Evolutionary conservation across 2,329 filamentous ascomycete species (phyloP).

Genomic region (Diplodia intermedia): DNA sequence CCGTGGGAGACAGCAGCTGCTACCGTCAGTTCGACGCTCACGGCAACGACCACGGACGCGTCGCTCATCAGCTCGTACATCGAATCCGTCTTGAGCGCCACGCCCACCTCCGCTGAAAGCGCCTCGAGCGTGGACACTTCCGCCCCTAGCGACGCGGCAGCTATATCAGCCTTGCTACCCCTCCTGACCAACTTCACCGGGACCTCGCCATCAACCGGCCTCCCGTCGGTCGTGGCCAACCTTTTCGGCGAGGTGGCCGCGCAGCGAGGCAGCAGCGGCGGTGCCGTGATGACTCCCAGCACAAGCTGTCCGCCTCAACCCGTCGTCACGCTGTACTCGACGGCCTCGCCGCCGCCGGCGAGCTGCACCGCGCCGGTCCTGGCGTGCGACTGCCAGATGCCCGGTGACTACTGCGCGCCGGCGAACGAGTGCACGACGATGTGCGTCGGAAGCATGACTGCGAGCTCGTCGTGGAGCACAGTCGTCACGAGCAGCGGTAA

Average conservation of each 20-base stretch:
- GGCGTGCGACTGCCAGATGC: constrained; percentile 14
- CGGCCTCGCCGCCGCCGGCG: constrained; percentile 4
- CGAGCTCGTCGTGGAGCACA: constrained; percentile 11
- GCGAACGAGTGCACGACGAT: constrained; percentile 35
- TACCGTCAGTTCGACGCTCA: constrained; percentile 22
- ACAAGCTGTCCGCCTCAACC: constrained; percentile 19
- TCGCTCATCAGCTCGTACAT: constrained; percentile 13
- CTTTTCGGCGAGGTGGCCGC: background rate
- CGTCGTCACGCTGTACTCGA: background rate
- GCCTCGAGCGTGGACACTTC: too few species aligned
- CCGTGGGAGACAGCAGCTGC: constrained; percentile 7
- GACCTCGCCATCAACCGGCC: background rate
- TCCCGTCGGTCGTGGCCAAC: background rate
- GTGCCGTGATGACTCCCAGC: background rate
- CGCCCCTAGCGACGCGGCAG: constrained; percentile 33
- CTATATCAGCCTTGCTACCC: constrained; percentile 45
- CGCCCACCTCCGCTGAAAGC: constrained; percentile 39
- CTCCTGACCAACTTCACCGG: background rate
- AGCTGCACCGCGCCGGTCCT: constrained; percentile 21
- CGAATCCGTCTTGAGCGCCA: constrained; percentile 30
- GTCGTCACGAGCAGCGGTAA: constrained; percentile 32
- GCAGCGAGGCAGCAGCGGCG: background rate
- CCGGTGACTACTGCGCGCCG: constrained; percentile 12
- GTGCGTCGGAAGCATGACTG: constrained; percentile 17
- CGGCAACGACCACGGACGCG: constrained; percentile 3